Evolutionary conservation across 1,284 basidiomycete genomes (phyloP).

Genomic region (Schizopora paradoxa): DNA sequence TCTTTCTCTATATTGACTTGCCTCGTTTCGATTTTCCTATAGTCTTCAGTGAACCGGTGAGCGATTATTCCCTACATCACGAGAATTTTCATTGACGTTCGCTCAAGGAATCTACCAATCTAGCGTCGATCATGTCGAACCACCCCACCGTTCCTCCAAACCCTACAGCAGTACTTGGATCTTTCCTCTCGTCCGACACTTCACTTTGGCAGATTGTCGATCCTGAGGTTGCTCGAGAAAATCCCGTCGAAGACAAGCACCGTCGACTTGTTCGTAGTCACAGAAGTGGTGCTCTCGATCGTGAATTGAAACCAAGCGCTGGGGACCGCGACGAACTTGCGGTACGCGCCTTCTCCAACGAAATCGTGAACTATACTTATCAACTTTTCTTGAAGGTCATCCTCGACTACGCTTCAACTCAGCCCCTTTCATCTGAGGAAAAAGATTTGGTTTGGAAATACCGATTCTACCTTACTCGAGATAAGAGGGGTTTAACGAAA

Average conservation of each 20-base stretch:
- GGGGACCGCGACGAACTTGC: conserved; percentile 92
- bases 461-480: conserved; percentile 90
- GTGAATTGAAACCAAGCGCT: conserved; percentile 95
- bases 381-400: conserved; percentile 61
- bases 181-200: conserved; percentile 52
- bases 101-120: conserved; percentile 17
- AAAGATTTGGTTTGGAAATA: conserved; percentile 99
- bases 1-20: conserved; percentile 92
- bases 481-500: conserved; percentile 91
- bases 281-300: conserved; percentile 88
- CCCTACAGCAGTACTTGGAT: conserved; percentile 40
- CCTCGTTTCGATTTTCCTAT: conserved; percentile 98
- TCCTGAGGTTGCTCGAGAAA: conserved; percentile 85
- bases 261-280: conserved; percentile 92
- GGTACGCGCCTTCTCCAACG: conserved; percentile 41
- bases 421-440: conserved; percentile 83
- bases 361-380: neutral
- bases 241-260: conserved; percentile 97
- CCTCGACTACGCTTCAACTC: conserved; percentile 87
- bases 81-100: neutral
- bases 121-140: conserved; percentile 34
- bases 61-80: conserved; percentile 25
- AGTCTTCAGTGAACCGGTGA: conserved; percentile 86
- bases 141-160: conserved; percentile 29
- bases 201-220: conserved; percentile 89